These are phyloP conservation scores for Purpureocillium takamizusanense DNA, from an alignment of 2,329 filamentous ascomycete genomes.

Conservation along the genomic window DNA sequence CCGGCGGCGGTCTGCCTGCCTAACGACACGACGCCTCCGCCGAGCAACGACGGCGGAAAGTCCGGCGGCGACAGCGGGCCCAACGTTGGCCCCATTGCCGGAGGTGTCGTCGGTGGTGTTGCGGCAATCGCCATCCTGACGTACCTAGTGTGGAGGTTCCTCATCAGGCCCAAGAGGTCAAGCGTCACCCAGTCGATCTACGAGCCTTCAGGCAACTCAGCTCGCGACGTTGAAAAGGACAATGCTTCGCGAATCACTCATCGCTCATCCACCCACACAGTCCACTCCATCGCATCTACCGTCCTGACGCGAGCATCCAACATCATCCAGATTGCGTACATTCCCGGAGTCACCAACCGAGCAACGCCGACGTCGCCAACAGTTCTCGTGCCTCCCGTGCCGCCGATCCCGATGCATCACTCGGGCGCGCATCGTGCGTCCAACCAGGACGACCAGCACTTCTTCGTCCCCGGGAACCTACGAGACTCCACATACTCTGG, in stretches of 20 bases:
- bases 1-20: slow-evolving; percentile 35
- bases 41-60: slow-evolving; percentile 8
- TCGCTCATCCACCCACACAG: slow-evolving; percentile 75
- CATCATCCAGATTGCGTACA: slow-evolving; percentile 98
- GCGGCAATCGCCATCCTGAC: slow-evolving; percentile 63
- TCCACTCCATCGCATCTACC: slow-evolving; percentile 87
- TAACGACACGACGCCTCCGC: slow-evolving; percentile 10
- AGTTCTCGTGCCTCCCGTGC: slow-evolving; percentile 81
- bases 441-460: slow-evolving; percentile 69
- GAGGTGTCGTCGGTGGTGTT: slow-evolving; percentile 81
- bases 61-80: slow-evolving; percentile 33
- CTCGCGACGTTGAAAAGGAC: slow-evolving; percentile 35
- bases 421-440: slow-evolving; percentile 36
- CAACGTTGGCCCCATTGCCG: slow-evolving; percentile 79
- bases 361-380: slow-evolving; percentile 76
- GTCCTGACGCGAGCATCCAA: slow-evolving; percentile 94
- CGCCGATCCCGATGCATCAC: slow-evolving; percentile 69
- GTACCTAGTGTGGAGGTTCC: slow-evolving; percentile 81
- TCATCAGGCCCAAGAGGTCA: slow-evolving; percentile 69
- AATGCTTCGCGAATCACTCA: slow-evolving; percentile 30
- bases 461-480: slow-evolving; percentile 85
- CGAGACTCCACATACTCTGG: slow-evolving; percentile 87
- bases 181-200: slow-evolving; percentile 46
- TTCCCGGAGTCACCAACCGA: slow-evolving; percentile 91
- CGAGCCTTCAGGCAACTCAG: slow-evolving; percentile 43